Percentiles rank a stretch among this genome's conserved stretches.
These are phyloP conservation scores for Talaromyces sp. DNA, from an alignment of 2,329 filamentous ascomycete genomes.

Conservation along the genomic window DNA sequence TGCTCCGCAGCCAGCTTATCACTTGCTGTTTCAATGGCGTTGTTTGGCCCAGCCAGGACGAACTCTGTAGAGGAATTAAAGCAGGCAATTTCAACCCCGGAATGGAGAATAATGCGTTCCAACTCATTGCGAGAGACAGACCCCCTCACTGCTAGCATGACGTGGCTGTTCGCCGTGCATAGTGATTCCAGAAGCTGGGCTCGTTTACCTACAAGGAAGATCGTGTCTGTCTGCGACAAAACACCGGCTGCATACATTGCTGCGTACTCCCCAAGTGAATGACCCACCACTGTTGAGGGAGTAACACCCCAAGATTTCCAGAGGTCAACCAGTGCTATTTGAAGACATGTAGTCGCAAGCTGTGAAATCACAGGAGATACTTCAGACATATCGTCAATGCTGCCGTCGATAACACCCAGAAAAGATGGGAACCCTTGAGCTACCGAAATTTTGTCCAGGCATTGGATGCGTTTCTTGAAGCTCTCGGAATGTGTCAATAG, in stretches of 20 bases:
- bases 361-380: conserved; percentile 19
- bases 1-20: conserved; percentile 33
- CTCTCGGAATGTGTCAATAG: conserved; percentile 19
- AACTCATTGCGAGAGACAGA: conserved; percentile 13
- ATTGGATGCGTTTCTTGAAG: conserved; percentile 26
- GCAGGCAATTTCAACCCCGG: conserved; percentile 55
- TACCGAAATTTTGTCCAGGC: conserved; percentile 23
- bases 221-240: conserved; percentile 20
- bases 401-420: conserved; percentile 17
- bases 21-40: conserved; percentile 54
- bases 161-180: conserved; percentile 35
- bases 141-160: conserved; percentile 39
- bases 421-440: conserved; percentile 27
- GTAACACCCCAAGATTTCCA: conserved; percentile 20
- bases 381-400: conserved; percentile 3
- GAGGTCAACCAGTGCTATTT: conserved; percentile 32
- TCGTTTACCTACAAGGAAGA: conserved; percentile 64
- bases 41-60: conserved; percentile 61
- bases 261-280: conserved; percentile 28
- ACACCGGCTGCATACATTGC: conserved; percentile 23
- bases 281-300: conserved; percentile 21
- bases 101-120: conserved; percentile 35
- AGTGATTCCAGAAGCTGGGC: conserved; percentile 57
- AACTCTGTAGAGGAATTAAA: conserved; percentile 72
- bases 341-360: conserved; percentile 26